These are phyloP conservation scores for Xerocomellus dryophilus DNA, from an alignment of 768 basidiomycete species.

Conservation along the genomic window DNA sequence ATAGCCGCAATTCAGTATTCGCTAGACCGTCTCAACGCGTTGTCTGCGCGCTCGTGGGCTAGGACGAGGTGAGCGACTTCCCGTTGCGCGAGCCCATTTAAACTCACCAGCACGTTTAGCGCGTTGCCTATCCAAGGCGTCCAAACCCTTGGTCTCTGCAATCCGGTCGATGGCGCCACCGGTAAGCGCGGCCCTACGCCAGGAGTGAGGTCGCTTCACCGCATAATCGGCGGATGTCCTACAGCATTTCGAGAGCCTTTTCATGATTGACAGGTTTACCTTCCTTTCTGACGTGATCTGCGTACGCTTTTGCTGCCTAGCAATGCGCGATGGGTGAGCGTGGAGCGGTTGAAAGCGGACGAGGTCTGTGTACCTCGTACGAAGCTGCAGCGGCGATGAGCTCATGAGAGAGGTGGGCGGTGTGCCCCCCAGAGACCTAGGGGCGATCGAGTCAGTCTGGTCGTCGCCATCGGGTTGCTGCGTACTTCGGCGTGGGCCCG, in stretches of 20 bases:
- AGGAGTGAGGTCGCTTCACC: not conserved
- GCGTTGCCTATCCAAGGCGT: slow-evolving; percentile 18
- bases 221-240: not conserved
- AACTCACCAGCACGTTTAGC: slow-evolving; percentile 24
- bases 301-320: slow-evolving; percentile 32
- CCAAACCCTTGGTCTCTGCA: slow-evolving; percentile 26
- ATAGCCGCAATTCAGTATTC: slow-evolving; percentile 10
- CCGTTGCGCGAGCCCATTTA: too few relatives aligned
- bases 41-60: slow-evolving; percentile 16
- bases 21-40: slow-evolving; percentile 12
- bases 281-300: slow-evolving; percentile 15
- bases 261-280: slow-evolving; percentile 26
- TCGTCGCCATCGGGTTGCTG: not conserved
- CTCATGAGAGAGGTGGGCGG: slow-evolving; percentile 26
- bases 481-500: slow-evolving; percentile 20
- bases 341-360: not conserved
- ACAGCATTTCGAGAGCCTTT: slow-evolving; percentile 26
- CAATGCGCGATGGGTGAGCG: not conserved
- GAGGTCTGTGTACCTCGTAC: slow-evolving; percentile 17
- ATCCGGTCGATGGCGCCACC: slow-evolving; percentile 27
- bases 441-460: not conserved
- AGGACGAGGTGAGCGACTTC: not conserved
- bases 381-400: slow-evolving; percentile 28
- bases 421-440: slow-evolving; percentile 20
- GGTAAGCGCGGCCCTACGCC: slow-evolving; percentile 22